Conservation (phyloP, 2,329 filamentous ascomycete genomes). For the Penicillium expansum region DNA sequence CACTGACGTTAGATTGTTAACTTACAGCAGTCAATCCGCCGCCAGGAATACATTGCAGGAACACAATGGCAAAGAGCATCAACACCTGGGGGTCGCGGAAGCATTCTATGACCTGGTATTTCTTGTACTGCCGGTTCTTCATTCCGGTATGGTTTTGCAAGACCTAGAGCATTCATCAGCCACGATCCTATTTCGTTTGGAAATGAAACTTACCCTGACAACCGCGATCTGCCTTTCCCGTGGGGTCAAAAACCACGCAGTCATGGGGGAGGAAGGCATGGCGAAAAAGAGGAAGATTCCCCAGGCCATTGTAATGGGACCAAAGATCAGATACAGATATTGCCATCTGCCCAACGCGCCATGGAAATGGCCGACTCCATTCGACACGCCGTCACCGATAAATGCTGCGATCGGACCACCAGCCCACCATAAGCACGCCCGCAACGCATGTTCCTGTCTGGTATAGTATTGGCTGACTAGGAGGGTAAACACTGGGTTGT, state of each 20-base stretch:
- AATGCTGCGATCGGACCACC: not conserved
- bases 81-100: not conserved
- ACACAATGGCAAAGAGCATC: slow-evolving; percentile 1
- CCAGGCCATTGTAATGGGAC: not conserved
- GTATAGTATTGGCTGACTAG: not conserved
- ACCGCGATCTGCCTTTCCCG: not conserved
- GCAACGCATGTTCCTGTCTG: not conserved
- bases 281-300: not conserved
- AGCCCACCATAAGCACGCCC: not conserved
- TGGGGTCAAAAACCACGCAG: not conserved
- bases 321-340: not conserved
- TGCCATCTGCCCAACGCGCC: not conserved
- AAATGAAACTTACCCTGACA: not conserved
- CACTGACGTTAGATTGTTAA: not conserved
- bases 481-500: not conserved
- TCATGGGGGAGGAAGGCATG: not conserved
- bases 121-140: not conserved
- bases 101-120: not conserved
- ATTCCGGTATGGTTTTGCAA: not conserved
- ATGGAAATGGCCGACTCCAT: not conserved
- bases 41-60: not conserved
- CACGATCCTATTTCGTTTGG: not conserved
- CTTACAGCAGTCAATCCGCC: not conserved
- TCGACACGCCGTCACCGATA: not conserved
- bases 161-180: not conserved